Base-by-base conservation (phyloP, 1,284 basidiomycete species). In the Heterobasidion parviporum region DNA sequence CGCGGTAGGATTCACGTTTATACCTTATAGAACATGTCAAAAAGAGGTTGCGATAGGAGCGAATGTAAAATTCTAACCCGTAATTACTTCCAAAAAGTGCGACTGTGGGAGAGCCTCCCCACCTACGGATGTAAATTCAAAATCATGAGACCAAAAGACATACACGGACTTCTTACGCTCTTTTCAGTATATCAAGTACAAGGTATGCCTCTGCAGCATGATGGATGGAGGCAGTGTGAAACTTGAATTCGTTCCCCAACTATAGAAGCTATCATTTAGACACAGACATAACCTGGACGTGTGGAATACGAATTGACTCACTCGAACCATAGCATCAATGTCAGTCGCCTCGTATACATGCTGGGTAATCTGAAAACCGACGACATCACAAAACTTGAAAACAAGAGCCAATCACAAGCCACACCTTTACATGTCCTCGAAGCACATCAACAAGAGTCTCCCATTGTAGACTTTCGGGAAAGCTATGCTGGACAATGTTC, bases 1-100 rank as follows among this genome's bases (percentile, higher is more conserved):
- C 91, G 34, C 92, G 79, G 70, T 88, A 95, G 0, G 90, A 81
- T 65, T 95, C 92, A 10, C 88, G 94, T 93, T 68, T 97, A 92
- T 64, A 83, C 43, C 43, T 44, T 6, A 87, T 8, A 92, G 66
- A 12, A 97, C 73, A 64, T 87, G 83, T 4, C 94, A 81, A 44
- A 87, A 89, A 65, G 94, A 87, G 20, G 91, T 58, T 4, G 82
- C 79, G 15, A 82, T 81, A 61, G n/a, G 54, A 44, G 41, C 18
- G 14, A 48, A 43, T 56, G 26, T 5, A 36, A 45, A 6, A 16
- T 7, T 16, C 54, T 54, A 62, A 78, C 75, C 81, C 72, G 57
- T 75, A 74, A 59, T 80, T 78, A 4, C 85, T 81, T 10, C 88
- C 85, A 67, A 93, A 94, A 58, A 94, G 76, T 1, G 91, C 92